phyloP scores from a whole-genome alignment of 2,329 filamentous ascomycete genomes.

The Fusarium begoniae region DNA sequence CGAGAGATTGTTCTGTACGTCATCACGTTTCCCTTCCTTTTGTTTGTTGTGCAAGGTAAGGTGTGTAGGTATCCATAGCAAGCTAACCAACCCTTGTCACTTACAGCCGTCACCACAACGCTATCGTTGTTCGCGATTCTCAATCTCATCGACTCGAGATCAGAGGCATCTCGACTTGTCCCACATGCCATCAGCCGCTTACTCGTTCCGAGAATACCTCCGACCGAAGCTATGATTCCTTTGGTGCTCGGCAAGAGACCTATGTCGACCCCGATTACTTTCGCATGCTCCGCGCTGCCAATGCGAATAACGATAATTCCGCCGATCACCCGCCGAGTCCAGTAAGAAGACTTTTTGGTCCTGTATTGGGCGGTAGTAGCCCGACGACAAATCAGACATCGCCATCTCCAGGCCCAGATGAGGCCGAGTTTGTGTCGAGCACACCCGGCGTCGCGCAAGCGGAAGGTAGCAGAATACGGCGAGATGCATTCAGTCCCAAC shows the following conservation, averaged over 20 bases:
- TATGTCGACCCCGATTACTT: constrained; percentile 96
- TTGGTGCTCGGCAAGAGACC: constrained; percentile 59
- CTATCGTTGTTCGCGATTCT: constrained; percentile 90
- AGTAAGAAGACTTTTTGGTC: constrained; percentile 62
- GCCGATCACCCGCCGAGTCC: constrained; percentile 60
- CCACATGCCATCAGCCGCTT: constrained; percentile 86
- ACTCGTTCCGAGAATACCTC: constrained; percentile 54
- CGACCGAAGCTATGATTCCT: constrained; percentile 60
- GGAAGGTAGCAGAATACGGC: constrained; percentile 77
- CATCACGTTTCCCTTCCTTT: constrained; percentile 49
- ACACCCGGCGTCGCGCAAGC: constrained; percentile 57
- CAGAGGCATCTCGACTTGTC: constrained; percentile 80
- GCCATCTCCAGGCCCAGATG: constrained; percentile 37
- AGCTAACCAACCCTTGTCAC: constrained; percentile 57
- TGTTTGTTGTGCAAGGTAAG: background rate
- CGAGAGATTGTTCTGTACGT: constrained; percentile 84
- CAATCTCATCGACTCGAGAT: constrained; percentile 86
- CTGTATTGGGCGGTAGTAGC: constrained; percentile 46
- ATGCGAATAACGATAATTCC: constrained; percentile 53
- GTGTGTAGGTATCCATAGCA: background rate
- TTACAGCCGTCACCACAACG: constrained; percentile 85
- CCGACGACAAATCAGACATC: constrained; percentile 22
- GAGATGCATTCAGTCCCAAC: constrained; percentile 86
- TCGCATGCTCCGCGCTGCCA: constrained; percentile 79
- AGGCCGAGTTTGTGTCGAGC: constrained; percentile 63